Conservation (phyloP, 2,329 filamentous ascomycete genomes). For the Chalaropsis thielavioides region DNA sequence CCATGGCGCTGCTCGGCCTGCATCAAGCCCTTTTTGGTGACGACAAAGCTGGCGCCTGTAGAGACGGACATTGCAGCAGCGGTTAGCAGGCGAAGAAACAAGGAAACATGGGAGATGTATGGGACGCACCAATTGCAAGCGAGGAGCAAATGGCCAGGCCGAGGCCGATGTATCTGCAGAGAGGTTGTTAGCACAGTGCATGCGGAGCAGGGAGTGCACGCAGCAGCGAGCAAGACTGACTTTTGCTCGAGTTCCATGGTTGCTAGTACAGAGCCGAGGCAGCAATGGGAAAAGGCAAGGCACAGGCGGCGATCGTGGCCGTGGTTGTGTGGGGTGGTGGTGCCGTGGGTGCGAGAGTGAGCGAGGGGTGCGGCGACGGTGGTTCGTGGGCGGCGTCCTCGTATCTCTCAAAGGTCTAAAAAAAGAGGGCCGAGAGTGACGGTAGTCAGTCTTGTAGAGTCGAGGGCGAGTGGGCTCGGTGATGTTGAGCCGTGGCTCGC, state of each 20-base stretch:
- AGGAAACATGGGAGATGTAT: constrained; percentile 6
- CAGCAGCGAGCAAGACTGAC: constrained; percentile 5
- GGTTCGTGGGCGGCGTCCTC: no score
- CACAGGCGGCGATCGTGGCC: neutral
- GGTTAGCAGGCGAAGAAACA: constrained; percentile 20
- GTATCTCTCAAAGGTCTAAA: neutral
- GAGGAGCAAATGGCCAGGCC: constrained; percentile 61
- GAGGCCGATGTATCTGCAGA: constrained; percentile 58
- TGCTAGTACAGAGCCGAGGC: neutral
- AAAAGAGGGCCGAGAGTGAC: neutral
- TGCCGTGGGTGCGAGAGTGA: no score
- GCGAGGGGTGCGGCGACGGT: neutral
- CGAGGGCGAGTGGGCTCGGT: neutral
- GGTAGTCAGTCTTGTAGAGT: neutral
- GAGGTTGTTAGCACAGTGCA: neutral
- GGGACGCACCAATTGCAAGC: constrained; percentile 54
- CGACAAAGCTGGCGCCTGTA: constrained; percentile 87
- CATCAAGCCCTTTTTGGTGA: constrained; percentile 96
- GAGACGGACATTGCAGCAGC: neutral
- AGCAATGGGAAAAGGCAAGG: neutral
- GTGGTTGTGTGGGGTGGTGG: neutral
- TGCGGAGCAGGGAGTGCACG: neutral
- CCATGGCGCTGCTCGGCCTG: constrained; percentile 84
- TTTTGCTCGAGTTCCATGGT: constrained; percentile 18
- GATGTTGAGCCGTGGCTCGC: neutral